Conservation (phyloP, 129 eudicot species). For the Helichrysum umbraculigerum region DNA sequence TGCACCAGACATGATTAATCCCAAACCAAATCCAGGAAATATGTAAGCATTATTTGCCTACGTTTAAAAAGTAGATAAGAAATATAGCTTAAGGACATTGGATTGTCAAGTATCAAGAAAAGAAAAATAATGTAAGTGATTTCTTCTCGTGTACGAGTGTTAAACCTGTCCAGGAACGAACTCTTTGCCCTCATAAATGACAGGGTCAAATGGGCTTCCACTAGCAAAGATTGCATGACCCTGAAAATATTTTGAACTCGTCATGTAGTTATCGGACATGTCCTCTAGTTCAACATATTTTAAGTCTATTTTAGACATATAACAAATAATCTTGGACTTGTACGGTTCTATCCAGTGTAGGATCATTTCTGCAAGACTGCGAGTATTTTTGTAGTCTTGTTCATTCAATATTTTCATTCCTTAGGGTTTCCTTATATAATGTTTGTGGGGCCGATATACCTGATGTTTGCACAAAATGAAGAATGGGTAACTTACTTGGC, state of each 20-base stretch:
- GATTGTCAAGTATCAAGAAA: not conserved
- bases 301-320: not conserved
- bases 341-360: not conserved
- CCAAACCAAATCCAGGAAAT: conserved; percentile 97
- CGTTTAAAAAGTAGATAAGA: not conserved
- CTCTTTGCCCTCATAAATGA: conserved; percentile 62
- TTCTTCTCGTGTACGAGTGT: not conserved
- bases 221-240: conserved; percentile 94
- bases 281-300: not conserved
- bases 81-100: not conserved
- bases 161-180: conserved; percentile 87
- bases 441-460: not conserved
- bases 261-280: conserved; percentile 1
- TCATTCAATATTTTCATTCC: not conserved
- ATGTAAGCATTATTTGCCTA: conserved; percentile 97
- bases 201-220: conserved; percentile 94
- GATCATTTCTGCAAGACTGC: not conserved
- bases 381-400: not conserved
- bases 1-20: conserved; percentile 92
- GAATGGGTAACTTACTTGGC: conserved; percentile 54
- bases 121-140: not conserved
- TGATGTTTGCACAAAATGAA: conserved; percentile 6
- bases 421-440: too few species aligned
- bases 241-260: conserved; percentile 36
- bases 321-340: not conserved